Evolutionary conservation across 495 filamentous ascomycete genomes (phyloP).

Genomic region (Polyplosphaeria fusca): DNA sequence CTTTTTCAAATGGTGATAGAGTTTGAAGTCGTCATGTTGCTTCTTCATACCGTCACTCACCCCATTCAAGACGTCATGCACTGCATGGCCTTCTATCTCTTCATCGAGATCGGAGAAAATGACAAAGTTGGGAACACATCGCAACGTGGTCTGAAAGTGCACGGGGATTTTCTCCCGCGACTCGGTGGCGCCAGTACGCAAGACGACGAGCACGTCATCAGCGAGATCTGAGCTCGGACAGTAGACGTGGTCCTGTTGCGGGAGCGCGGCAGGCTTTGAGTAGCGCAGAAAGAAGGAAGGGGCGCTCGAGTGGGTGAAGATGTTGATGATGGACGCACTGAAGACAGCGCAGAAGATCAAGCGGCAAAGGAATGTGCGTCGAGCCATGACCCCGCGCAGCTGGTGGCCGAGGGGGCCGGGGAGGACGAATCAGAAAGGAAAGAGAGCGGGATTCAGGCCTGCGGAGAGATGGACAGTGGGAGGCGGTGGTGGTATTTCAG

Average conservation of each 20-base stretch:
- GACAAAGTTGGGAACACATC: conserved; percentile 33
- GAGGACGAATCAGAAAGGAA: not conserved
- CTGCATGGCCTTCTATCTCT: conserved; percentile 38
- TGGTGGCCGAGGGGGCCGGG: not conserved
- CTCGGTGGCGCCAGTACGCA: conserved; percentile 45
- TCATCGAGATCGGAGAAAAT: conserved; percentile 44
- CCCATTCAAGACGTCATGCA: conserved; percentile 43
- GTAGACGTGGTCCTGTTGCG: not conserved
- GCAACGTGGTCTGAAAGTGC: conserved; percentile 26
- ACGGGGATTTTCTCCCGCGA: conserved; percentile 42
- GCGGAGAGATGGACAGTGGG: conserved; percentile 5
- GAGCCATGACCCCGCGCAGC: conserved; percentile 10
- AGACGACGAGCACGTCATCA: conserved; percentile 36
- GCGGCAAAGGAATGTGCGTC: conserved; percentile 18
- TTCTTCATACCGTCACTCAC: conserved; percentile 24
- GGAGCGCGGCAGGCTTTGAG: conserved; percentile 9
- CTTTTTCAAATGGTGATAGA: conserved; percentile 28
- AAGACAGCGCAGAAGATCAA: conserved; percentile 26
- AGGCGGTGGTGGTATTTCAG: not conserved
- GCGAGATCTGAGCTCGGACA: conserved; percentile 25
- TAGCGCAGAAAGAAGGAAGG: conserved; percentile 27
- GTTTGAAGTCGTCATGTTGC: conserved; percentile 31
- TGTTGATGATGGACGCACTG: conserved; percentile 21
- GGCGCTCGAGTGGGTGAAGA: conserved; percentile 14
- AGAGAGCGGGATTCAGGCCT: no score